phyloP scores from a whole-genome alignment of 1,284 basidiomycete genomes.

The Ustanciosporium gigantosporum region DNA sequence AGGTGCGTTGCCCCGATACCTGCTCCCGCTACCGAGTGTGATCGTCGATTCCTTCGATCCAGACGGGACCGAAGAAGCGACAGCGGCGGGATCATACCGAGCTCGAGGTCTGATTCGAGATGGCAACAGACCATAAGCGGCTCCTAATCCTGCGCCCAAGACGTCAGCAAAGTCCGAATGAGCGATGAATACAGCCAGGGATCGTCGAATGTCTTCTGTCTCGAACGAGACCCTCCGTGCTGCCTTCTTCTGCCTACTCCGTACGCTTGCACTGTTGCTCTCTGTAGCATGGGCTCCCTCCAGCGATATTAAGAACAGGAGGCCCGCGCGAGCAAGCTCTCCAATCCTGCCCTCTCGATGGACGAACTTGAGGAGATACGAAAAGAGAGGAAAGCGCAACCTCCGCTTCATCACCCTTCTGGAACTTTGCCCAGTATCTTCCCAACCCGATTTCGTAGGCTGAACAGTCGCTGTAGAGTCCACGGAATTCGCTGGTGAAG shows the following conservation, averaged over 20 bases:
- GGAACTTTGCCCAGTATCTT: background rate
- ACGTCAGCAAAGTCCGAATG: conserved; percentile 97
- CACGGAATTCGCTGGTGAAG: conserved; percentile 27
- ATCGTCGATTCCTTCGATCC: conserved; percentile 5
- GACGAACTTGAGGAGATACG: conserved; percentile 90
- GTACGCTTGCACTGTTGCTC: background rate
- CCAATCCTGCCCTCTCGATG: conserved; percentile 92
- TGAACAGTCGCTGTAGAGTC: conserved; percentile 39
- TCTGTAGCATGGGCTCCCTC: conserved; percentile 4
- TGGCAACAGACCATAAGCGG: conserved; percentile 88
- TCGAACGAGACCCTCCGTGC: conserved; percentile 16
- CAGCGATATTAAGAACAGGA: conserved; percentile 90
- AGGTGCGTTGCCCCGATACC: too few relatives aligned
- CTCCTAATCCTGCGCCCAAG: conserved; percentile 87
- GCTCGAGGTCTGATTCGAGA: conserved; percentile 17
- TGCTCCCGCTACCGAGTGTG: conserved; percentile 29
- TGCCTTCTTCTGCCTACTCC: conserved; percentile 1
- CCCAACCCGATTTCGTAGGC: conserved; percentile 4
- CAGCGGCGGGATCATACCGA: conserved; percentile 20
- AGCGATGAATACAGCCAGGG: conserved; percentile 87
- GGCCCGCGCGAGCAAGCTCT: conserved; percentile 87
- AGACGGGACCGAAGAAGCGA: conserved; percentile 1
- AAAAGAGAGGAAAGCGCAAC: conserved; percentile 67
- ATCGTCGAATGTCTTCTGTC: conserved; percentile 60
- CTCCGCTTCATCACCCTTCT: conserved; percentile 7